Evolutionary conservation across 805 yeast species (phyloP).

Genomic region (Candida takata): DNA sequence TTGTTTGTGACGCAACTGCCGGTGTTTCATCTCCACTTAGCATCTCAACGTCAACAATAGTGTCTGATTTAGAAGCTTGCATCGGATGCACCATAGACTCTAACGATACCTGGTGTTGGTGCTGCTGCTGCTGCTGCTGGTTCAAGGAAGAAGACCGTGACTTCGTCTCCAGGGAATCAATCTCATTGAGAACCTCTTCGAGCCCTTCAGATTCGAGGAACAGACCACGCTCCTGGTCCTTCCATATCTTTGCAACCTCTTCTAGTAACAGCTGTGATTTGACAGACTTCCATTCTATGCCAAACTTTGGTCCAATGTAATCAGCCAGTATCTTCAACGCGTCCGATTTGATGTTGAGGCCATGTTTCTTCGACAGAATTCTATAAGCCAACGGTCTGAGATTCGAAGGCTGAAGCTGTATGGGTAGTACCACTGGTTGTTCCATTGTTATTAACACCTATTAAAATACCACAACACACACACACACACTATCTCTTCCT

Average conservation of each 20-base stretch:
- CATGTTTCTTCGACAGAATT: conserved; percentile 84
- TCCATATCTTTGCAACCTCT: conserved; percentile 77
- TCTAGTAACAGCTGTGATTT: conserved; percentile 62
- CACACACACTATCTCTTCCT: no score
- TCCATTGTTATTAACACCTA: no score
- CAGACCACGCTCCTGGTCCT: conserved; percentile 79
- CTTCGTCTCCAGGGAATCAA: conserved; percentile 24
- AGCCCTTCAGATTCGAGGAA: conserved; percentile 77
- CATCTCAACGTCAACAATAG: conserved; percentile 8
- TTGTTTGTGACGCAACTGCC: conserved; percentile 4
- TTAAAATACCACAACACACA: no score
- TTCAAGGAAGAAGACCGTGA: neutral
- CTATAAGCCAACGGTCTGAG: conserved; percentile 90
- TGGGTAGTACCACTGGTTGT: conserved; percentile 50
- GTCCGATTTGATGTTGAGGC: conserved; percentile 80
- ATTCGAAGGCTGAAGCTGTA: conserved; percentile 70
- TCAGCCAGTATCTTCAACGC: conserved; percentile 71
- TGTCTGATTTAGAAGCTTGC: conserved; percentile 5
- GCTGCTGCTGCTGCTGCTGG: no score
- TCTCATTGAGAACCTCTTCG: conserved; percentile 54
- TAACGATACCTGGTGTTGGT: conserved; percentile 8
- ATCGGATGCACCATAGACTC: conserved; percentile 7
- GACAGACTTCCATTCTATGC: conserved; percentile 77
- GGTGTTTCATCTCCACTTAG: conserved; percentile 12
- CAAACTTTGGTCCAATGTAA: conserved; percentile 70